phyloP scores from a whole-genome alignment of 164 flowering plant species.

The Nymphaea colorata region DNA sequence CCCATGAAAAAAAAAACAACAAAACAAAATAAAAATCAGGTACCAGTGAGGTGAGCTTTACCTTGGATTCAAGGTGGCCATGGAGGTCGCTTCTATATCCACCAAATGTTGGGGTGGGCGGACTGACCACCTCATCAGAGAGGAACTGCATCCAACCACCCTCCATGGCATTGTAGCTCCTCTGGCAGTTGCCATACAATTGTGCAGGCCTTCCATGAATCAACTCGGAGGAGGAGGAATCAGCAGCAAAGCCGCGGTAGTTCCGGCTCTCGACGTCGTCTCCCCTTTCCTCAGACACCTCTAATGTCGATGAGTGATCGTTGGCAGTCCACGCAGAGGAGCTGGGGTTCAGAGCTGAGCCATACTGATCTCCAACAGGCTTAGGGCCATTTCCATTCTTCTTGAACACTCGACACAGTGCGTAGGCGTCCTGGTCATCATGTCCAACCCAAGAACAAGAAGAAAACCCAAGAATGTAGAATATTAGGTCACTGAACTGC shows the following conservation, averaged over 20 bases:
- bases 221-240: slow-evolving; percentile 18
- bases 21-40: background rate
- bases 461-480: background rate
- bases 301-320: slow-evolving; percentile 37
- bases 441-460: background rate
- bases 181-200: background rate
- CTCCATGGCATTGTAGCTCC: slow-evolving; percentile 11
- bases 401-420: slow-evolving; percentile 83
- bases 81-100: background rate
- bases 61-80: background rate
- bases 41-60: background rate
- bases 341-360: background rate
- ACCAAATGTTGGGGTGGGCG: background rate
- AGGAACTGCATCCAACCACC: slow-evolving; percentile 54
- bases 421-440: slow-evolving; percentile 68
- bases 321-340: slow-evolving; percentile 10
- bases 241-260: slow-evolving; percentile 19
- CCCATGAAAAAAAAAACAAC: background rate
- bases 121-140: slow-evolving; percentile 40
- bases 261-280: slow-evolving; percentile 29
- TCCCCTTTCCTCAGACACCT: slow-evolving; percentile 38
- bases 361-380: slow-evolving; percentile 20
- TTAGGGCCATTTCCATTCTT: slow-evolving; percentile 40
- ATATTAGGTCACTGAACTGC: too few species aligned
- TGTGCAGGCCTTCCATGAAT: slow-evolving; percentile 1